Base-by-base conservation (phyloP, 768 basidiomycete genomes). In the Mycena metata region DNA sequence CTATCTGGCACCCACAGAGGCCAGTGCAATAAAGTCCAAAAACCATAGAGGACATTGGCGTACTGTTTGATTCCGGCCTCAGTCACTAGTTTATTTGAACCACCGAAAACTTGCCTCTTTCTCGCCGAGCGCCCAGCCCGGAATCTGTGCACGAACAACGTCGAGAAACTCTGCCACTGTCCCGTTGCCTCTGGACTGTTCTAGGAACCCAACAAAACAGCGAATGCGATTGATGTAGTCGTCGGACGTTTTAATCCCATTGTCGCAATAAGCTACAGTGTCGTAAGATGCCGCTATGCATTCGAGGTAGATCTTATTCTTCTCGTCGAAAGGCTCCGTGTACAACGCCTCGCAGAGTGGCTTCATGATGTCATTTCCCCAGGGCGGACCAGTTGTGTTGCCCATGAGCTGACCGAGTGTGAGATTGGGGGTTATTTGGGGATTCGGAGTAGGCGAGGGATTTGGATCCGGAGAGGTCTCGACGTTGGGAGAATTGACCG, bases 181-280 rank as follows among this genome's bases (percentile, higher is more conserved):
- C 19, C 57, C 43, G 26, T 59, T 39, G 7, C 45, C 57, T 45
- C 16, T 21, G 30, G 43, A 5, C 26, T 47, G 43, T 46, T 59
- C 57, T 33, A 59, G 30, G 30, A 59, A 59, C n/a, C 43, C 30
- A 17, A 59, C 57, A 46, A 45, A 30, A 24, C 57, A 59, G 30
- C 16, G 43, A 45, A 59, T 59, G 57, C 57, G 57, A 26, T 13
- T 59, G 45, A 59, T 59, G 46, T 59, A 56, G 42, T 59, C 57
- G 24, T 59, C 57, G 12, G 57, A 35, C 46, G 57, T 45, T 33
- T 59, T 59, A 15, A 59, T 23, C 43, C 19, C 15, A 0, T 59
- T 30, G 30, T 59, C 57, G 15, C 26, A 47, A 46, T 45, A 33
- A 59, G 43, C 23, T 19, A 33, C 0, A 21, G 11, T 19, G 15